Conservation (phyloP, 2,329 filamentous ascomycete genomes). For the Talaromyces sp. region DNA sequence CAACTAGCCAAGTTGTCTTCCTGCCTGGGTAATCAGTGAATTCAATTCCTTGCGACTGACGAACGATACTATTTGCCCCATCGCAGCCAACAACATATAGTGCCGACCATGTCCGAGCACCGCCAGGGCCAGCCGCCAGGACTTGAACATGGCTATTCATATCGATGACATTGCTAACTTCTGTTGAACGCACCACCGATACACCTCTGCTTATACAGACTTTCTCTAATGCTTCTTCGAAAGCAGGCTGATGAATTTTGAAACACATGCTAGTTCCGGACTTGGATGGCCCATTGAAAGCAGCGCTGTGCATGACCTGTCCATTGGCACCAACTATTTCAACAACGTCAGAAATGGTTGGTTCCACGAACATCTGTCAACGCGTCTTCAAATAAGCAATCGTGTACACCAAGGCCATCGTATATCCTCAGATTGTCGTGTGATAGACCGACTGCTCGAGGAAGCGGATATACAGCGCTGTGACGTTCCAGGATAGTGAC, state of each 20-base stretch:
- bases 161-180: neutral
- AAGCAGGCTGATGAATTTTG: neutral
- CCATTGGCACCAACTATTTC: neutral
- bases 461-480: constrained; percentile 1
- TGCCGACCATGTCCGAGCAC: neutral
- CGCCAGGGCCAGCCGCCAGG: neutral
- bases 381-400: neutral
- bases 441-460: neutral
- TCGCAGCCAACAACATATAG: neutral
- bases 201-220: neutral
- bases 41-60: neutral
- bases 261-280: neutral
- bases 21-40: neutral
- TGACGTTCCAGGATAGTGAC: neutral
- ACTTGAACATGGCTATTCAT: neutral
- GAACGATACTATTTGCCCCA: constrained; percentile 1
- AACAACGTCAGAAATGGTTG: neutral
- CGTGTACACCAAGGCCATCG: constrained; percentile 3
- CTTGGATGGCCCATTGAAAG: neutral
- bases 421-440: neutral
- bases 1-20: neutral
- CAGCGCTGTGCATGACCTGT: neutral
- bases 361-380: neutral
- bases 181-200: neutral
- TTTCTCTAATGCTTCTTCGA: neutral